Evolutionary conservation across 306 rosid genomes (phyloP), one percentile per base, ranked within the genome.

Genomic region (Sicyos edulis): DNA sequence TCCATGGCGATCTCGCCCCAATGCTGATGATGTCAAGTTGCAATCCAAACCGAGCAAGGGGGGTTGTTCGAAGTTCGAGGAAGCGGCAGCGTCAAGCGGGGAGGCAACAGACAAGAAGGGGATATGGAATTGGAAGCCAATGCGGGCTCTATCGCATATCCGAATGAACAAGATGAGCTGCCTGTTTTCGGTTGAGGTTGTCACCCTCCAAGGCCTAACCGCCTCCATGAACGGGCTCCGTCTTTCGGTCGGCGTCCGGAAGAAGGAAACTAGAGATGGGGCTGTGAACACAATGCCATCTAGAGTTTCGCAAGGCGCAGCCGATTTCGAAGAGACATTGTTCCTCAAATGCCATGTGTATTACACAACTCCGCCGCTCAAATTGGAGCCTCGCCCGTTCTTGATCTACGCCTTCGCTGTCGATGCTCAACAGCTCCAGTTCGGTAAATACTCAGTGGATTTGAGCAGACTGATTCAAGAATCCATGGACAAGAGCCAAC

Each of bases 271-370:
- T n/a, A 91, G 83, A 73, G 99, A 91, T 3, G 99, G 96, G 40
- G 91, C 95, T 1, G 96, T 91, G 37, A 91, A 91, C 73, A 91
- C 99, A 75, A 95, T 95, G 99, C 95, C 96, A 0, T 86, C 99
- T 14, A 82, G 96, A 55, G 97, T 91, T 42, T 76, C 95, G 6
- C 96, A 91, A 72, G 96, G 90, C 63, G 92, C 92, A 75, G 97
- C 92, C 62, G 99, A 95, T 84, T 95, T 95, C 5, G 99, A 95
- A 71, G 99, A 95, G 88, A 95, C 99, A 11, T 80, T 95, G 52
- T 95, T 95, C 74, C 67, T 95, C 32, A 85, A 85, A 77, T 95
- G 92, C 66, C 91, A 89, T 80, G 88, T 88, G 34, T 95, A 91
- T 76, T 82, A 64, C 78, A 82, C 59, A 63, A 82, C 59, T 67